Conservation (phyloP, 352 stramenopile species). For the Pythium rishiriense region DNA sequence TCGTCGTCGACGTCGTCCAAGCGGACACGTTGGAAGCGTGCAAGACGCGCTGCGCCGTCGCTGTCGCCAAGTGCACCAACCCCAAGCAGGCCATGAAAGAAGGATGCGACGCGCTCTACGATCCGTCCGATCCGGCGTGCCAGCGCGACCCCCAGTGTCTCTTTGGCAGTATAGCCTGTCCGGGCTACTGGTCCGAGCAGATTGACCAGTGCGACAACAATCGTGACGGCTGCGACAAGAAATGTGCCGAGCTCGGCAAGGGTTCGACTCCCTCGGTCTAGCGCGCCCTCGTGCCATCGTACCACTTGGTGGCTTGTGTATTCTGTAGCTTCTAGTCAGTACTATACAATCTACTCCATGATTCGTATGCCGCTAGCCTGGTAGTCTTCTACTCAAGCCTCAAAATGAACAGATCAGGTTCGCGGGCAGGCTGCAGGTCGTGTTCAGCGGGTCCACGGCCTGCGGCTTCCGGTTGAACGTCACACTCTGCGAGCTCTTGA, state of each 20-base stretch:
- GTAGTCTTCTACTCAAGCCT: not conserved
- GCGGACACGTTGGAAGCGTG: not conserved
- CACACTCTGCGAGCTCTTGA: conserved; percentile 22
- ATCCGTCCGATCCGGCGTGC: conserved; percentile 9
- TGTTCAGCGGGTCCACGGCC: not conserved
- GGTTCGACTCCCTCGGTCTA: too few relatives aligned
- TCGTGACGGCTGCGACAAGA: not conserved
- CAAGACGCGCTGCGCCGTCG: not conserved
- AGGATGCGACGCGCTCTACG: conserved; percentile 9
- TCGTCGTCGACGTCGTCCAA: not conserved
- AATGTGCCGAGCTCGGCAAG: too few relatives aligned
- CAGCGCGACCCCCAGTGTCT: conserved; percentile 12
- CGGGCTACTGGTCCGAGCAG: conserved; percentile 2
- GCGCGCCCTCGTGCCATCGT: too few relatives aligned
- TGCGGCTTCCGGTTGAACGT: conserved; percentile 11
- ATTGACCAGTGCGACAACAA: conserved; percentile 17
- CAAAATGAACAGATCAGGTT: conserved; percentile 17
- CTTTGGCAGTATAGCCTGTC: conserved; percentile 9
- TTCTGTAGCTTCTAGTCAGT: not conserved
- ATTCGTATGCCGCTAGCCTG: not conserved
- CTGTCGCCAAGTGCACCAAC: not conserved
- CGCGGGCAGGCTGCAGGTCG: conserved; percentile 2
- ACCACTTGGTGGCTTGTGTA: not conserved
- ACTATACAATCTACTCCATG: not conserved
- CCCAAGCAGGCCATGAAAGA: not conserved